Conservation (phyloP, 148 eudicot species). For the Beta vulgaris region DNA sequence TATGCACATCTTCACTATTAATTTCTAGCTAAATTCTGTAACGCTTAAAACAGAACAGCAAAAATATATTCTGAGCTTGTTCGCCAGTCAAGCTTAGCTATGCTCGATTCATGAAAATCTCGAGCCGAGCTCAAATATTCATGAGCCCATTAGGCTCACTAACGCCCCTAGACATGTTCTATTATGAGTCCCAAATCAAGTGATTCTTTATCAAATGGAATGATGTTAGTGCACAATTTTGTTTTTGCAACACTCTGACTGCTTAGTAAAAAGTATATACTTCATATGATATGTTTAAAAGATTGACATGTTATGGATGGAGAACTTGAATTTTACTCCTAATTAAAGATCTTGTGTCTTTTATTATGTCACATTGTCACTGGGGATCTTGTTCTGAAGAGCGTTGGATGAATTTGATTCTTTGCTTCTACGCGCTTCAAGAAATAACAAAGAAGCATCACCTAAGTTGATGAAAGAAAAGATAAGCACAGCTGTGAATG, state of each 20-base stretch:
- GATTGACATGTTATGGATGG: constrained; percentile 8
- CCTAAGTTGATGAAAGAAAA: constrained; percentile 68
- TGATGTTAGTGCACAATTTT: neutral
- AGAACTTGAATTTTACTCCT: neutral
- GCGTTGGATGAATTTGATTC: constrained; percentile 91
- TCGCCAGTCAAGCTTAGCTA: no score
- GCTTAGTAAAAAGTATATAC: no score
- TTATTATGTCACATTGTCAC: neutral
- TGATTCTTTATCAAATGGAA: neutral
- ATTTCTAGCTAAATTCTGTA: no score
- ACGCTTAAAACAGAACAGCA: no score
- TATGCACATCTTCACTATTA: no score
- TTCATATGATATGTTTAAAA: neutral
- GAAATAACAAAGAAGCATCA: constrained; percentile 62
- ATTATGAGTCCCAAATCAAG: neutral
- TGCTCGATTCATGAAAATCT: no score
- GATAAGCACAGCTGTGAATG: constrained; percentile 53
- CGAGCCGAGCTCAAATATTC: no score
- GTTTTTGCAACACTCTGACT: neutral
- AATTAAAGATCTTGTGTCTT: constrained; percentile 17
- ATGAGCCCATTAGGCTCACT: no score
- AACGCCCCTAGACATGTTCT: neutral
- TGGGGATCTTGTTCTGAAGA: constrained; percentile 35
- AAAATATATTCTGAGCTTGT: no score
- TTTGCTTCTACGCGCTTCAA: constrained; percentile 76